These are phyloP conservation scores for Taiozyma sp. DNA, from an alignment of 1,139 yeast genomes.

Conservation along the genomic window DNA sequence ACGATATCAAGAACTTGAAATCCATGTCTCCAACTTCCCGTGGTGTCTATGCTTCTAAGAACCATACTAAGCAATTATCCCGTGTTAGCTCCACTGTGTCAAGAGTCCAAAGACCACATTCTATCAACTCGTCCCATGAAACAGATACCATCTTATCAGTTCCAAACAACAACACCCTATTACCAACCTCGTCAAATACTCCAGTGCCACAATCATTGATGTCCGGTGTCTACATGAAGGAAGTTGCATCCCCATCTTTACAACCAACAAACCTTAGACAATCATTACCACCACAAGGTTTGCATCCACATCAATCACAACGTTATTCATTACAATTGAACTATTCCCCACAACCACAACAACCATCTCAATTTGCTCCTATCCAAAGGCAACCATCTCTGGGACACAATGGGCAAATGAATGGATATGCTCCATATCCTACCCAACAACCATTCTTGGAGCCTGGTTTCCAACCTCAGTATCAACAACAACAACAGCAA, in stretches of 20 bases:
- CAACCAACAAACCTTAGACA: slow-evolving; percentile 6
- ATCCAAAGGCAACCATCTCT: slow-evolving; percentile 10
- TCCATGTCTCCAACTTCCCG: slow-evolving; percentile 52
- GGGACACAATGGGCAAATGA: slow-evolving; percentile 3
- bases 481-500: slow-evolving; percentile 2
- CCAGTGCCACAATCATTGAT: slow-evolving; percentile 18
- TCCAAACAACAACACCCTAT: slow-evolving; percentile 20
- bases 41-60: slow-evolving; percentile 31
- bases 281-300: slow-evolving; percentile 13
- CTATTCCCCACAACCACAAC: slow-evolving; percentile 9
- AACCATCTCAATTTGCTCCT: slow-evolving; percentile 1
- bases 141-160: slow-evolving; percentile 24
- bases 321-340: slow-evolving; percentile 8
- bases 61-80: slow-evolving; percentile 16
- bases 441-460: slow-evolving; percentile 7
- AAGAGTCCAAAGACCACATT: slow-evolving; percentile 13
- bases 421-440: slow-evolving; percentile 8
- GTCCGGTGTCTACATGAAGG: slow-evolving; percentile 21
- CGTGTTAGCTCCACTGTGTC: slow-evolving; percentile 19
- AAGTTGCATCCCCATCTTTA: slow-evolving; percentile 7
- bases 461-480: background rate
- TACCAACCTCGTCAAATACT: slow-evolving; percentile 16
- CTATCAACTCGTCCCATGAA: slow-evolving; percentile 15
- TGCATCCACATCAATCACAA: slow-evolving; percentile 9
- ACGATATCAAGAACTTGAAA: slow-evolving; percentile 65